phyloP scores from a whole-genome alignment of 768 basidiomycete species.

The Suillus alpinus region DNA sequence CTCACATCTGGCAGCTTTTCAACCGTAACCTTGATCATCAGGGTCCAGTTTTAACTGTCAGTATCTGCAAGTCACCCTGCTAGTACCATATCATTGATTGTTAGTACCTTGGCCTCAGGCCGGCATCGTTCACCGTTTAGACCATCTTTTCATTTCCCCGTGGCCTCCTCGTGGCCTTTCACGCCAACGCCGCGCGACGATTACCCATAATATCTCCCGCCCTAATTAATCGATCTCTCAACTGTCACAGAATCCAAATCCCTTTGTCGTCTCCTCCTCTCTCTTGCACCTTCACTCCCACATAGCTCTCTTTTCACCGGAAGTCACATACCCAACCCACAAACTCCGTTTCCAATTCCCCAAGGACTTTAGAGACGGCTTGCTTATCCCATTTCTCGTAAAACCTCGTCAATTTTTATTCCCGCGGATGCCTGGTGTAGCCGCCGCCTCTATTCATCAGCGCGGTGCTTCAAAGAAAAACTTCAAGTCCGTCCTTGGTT shows the following conservation, averaged over 20 bases:
- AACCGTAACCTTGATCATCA: neutral
- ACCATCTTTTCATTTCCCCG: slow-evolving; percentile 1
- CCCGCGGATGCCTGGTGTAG: slow-evolving; percentile 44
- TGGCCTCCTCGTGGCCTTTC: slow-evolving; percentile 29
- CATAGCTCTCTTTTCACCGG: slow-evolving; percentile 26
- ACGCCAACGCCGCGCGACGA: slow-evolving; percentile 33
- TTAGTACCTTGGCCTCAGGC: neutral
- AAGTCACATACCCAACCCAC: slow-evolving; percentile 24
- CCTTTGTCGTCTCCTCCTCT: slow-evolving; percentile 26
- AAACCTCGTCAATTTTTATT: slow-evolving; percentile 8
- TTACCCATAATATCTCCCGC: slow-evolving; percentile 26
- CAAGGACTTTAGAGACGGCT: neutral
- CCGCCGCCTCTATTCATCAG: slow-evolving; percentile 30
- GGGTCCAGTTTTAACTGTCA: neutral
- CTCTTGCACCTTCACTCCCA: slow-evolving; percentile 12
- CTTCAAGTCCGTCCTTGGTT: slow-evolving; percentile 48
- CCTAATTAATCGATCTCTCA: slow-evolving; percentile 29
- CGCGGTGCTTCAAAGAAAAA: slow-evolving; percentile 40
- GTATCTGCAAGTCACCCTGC: neutral
- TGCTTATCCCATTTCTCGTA: neutral
- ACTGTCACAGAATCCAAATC: slow-evolving; percentile 8
- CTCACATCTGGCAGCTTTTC: neutral
- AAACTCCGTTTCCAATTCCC: slow-evolving; percentile 13
- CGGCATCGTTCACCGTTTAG: slow-evolving; percentile 4
- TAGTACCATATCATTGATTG: neutral